Base-by-base conservation (phyloP, 345 rosid species). In the Pseudoturritis turrita region DNA sequence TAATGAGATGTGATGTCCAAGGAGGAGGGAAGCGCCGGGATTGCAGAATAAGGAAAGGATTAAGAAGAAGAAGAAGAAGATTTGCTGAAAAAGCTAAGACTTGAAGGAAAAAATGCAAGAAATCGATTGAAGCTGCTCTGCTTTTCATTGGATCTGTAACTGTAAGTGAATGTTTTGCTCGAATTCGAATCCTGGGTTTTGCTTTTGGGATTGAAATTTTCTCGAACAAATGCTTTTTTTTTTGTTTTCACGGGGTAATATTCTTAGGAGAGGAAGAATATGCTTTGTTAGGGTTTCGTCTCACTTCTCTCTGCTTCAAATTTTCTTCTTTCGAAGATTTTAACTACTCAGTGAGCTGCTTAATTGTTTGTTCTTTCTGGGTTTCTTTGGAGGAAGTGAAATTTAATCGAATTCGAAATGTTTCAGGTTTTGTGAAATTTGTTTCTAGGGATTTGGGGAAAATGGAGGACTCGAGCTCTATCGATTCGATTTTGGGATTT, bases 401-500 rank as follows among this genome's bases (percentile, higher is more conserved):
- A 51, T 39, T 37, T 4, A 18, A 35, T 33, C 4, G 21, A 39
- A 10, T 65, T 35, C 4, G 31, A 47, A 2, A 17, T 55, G 17
- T 72, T 78, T 40, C 85, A 82, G 88, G 81, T 64, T 54, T 68
- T 14, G 35, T 75, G 49, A 56, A 40, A 39, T 47, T 45, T 63
- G 72, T 70, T 29, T 77, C 59, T 66, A 56, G 67, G 65, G 60
- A 11, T 57, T 70, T 74, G 57, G 40, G 7, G 57, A 72, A 17
- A 40, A 91, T 94, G 98, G 87, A 82, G 49, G 92, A 89, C 36
- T 23, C 81, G 7, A 62, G 82, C 73, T 83, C 89, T 4, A 76
- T 87, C 47, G 95, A 94, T 36, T 83, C 79, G 65, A 89, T 94
- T 77, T 75, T 94, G 70, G 90, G 87, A 14, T 94, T 87, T 80